phyloP scores from a whole-genome alignment of 495 filamentous ascomycete species.

The Hypoxylon subgilvum region DNA sequence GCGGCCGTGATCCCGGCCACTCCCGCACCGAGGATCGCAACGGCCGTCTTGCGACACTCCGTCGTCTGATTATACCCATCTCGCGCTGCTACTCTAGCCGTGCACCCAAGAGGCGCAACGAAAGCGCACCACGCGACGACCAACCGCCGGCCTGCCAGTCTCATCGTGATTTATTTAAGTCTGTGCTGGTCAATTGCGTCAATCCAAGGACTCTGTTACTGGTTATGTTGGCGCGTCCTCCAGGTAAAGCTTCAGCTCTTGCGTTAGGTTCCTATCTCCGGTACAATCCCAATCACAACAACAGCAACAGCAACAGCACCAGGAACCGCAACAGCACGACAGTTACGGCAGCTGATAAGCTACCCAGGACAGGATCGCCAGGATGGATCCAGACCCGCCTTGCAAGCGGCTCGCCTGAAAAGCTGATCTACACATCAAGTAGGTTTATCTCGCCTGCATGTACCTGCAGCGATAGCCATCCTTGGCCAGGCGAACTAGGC shows the following conservation, averaged over 20 bases:
- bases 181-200: no score
- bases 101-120: conserved; percentile 11
- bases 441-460: conserved; percentile 8
- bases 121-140: conserved; percentile 24
- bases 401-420: not conserved
- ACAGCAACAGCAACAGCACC: not conserved
- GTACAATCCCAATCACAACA: no score
- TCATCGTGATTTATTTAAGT: conserved; percentile 25
- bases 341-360: not conserved
- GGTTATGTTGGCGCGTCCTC: not conserved
- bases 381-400: not conserved
- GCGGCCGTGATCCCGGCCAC: conserved; percentile 75
- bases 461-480: conserved; percentile 7
- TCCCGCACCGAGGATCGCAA: conserved; percentile 62
- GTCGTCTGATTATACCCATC: not conserved
- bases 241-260: not conserved
- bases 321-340: not conserved
- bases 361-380: not conserved
- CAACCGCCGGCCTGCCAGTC: conserved; percentile 1
- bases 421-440: no score
- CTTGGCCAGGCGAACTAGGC: conserved; percentile 16
- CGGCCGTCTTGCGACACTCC: conserved; percentile 47
- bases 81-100: conserved; percentile 5
- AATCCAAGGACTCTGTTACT: not conserved
- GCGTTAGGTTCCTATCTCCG: not conserved